These are phyloP conservation scores for Quercus tomentella DNA, from an alignment of 331 rosid genomes.

Conservation along the genomic window DNA sequence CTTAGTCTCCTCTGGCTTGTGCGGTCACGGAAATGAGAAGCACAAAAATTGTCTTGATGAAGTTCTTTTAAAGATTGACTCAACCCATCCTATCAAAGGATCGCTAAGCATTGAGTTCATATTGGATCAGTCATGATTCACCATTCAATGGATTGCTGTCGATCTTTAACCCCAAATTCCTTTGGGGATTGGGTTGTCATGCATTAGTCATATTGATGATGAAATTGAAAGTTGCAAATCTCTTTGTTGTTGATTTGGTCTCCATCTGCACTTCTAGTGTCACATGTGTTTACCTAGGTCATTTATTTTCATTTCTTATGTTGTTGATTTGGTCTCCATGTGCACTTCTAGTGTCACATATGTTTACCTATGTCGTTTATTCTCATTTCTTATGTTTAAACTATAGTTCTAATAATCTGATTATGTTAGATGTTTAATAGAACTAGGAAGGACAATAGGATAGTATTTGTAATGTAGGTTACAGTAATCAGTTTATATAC, in stretches of 20 bases:
- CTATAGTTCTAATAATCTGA: conserved; percentile 42
- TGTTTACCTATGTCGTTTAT: background rate
- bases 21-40: conserved; percentile 65
- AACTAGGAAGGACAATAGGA: conserved; percentile 34
- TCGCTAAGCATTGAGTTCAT: background rate
- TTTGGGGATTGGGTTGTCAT: background rate
- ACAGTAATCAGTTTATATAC: conserved; percentile 21
- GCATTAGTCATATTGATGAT: background rate
- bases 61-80: conserved; percentile 9
- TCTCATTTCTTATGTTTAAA: conserved; percentile 20
- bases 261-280: background rate
- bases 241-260: background rate
- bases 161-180: background rate
- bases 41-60: background rate
- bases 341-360: too few species aligned
- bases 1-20: conserved; percentile 96
- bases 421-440: conserved; percentile 45
- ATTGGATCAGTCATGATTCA: background rate
- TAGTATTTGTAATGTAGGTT: conserved; percentile 28
- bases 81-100: background rate
- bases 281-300: background rate
- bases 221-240: background rate
- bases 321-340: too few species aligned
- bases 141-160: background rate
- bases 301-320: background rate